phyloP scores from a whole-genome alignment of 176 grass and related monocot species.

The Triticum dicoccoides region DNA sequence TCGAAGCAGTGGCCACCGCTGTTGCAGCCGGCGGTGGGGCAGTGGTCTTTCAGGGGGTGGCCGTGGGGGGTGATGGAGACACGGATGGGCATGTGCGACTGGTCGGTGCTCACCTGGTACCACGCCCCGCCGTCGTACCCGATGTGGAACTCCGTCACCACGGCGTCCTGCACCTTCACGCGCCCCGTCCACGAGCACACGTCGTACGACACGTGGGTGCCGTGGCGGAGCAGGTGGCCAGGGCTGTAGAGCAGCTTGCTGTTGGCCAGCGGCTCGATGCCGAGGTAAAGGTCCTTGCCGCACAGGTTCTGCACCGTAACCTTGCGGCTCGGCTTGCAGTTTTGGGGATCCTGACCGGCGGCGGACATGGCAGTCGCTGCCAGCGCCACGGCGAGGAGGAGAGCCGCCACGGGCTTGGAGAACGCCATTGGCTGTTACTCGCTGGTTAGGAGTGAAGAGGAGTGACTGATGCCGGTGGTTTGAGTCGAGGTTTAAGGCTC shows the following conservation, averaged over 20 bases:
- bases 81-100: background rate
- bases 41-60: background rate
- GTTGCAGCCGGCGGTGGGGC: slow-evolving; percentile 26
- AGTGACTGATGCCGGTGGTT: background rate
- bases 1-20: background rate
- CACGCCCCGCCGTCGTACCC: slow-evolving; percentile 34
- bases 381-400: background rate
- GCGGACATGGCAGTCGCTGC: background rate
- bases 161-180: background rate
- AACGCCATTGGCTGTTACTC: background rate
- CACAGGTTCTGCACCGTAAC: slow-evolving; percentile 53
- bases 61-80: slow-evolving; percentile 15
- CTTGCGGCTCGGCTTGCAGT: slow-evolving; percentile 8
- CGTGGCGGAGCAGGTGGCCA: slow-evolving; percentile 3
- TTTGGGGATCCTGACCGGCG: background rate
- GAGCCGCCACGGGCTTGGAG: background rate
- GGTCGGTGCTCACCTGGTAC: slow-evolving; percentile 17
- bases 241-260: background rate
- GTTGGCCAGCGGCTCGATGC: slow-evolving; percentile 3
- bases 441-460: background rate
- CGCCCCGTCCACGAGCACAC: slow-evolving; percentile 36
- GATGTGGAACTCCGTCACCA: slow-evolving; percentile 29
- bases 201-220: slow-evolving; percentile 27
- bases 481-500: background rate
- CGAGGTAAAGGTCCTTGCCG: background rate